Evolutionary conservation across 176 grass and related monocot genomes (phyloP), one percentile per base, ranked within the genome.

Genomic region (Phoenix roebelenii): DNA sequence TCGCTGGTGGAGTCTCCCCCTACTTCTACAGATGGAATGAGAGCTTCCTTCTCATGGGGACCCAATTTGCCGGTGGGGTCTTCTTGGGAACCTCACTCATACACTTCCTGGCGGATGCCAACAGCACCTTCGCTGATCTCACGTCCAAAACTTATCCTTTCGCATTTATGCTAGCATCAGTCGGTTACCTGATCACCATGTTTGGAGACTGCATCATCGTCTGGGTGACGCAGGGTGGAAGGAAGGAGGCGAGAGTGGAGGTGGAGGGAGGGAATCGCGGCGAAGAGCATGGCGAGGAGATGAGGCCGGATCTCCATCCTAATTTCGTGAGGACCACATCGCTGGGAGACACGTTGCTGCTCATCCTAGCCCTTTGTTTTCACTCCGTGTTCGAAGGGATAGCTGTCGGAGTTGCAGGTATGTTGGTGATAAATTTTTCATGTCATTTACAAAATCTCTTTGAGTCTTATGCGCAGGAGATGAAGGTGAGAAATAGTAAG

Each of bases 11-110:
- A 39, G 65, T 95, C 10, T 95, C 85, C 0, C 89, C 82, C 24
- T 89, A 95, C 80, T 95, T 95, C 58, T 85, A 72, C 67, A 78
- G 89, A 5, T 95, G 85, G 89, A 95, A 80, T 57, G 85, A 95
- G 79, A 71, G 70, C 61, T 89, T 95, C 79, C 63, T 95, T 3
- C 62, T 95, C 1, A 57, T 95, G 16, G 82, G 85, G 20, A 95
- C 82, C 24, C 85, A 95, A 80, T 95, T 95, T 77, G 89, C 89
- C 32, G 89, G 69, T 5, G 89, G 85, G 50, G 25, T 95, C 54
- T 95, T 95, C 80, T 58, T 89, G 1, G 82, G 89, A 51, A 89
- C 82, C 0, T 57, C 89, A 10, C 82, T 95, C 1, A 89, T 95
- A 76, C 89, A 95, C 69, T 89, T 85, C 67, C 60, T 95, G 16